These are phyloP conservation scores for Galerina sulciceps DNA, from an alignment of 768 basidiomycete genomes.

Conservation along the genomic window DNA sequence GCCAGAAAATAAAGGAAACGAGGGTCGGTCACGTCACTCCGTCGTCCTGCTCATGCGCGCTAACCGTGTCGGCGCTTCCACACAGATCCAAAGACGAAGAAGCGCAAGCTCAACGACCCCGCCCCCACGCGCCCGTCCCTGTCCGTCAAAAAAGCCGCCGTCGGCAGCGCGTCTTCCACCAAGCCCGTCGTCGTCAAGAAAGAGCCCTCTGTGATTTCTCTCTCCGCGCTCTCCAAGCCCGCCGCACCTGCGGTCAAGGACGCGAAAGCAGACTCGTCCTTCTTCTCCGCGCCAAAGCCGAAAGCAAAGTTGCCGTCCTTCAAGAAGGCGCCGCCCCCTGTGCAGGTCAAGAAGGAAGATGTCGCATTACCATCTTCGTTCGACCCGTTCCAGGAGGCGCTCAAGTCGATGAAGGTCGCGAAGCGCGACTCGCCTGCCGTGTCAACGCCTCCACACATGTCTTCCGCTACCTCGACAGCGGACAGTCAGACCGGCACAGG, in stretches of 20 bases:
- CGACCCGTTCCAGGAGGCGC: slow-evolving; percentile 83
- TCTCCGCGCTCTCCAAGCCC: slow-evolving; percentile 20
- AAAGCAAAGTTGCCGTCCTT: slow-evolving; percentile 86
- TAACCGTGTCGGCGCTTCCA: slow-evolving; percentile 16
- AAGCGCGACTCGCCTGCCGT: slow-evolving; percentile 62
- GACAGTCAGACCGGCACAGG: slow-evolving; percentile 26
- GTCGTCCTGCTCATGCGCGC: slow-evolving; percentile 19
- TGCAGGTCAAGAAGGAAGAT: slow-evolving; percentile 48
- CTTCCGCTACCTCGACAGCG: slow-evolving; percentile 34
- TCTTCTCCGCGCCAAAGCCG: slow-evolving; percentile 86
- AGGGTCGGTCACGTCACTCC: slow-evolving; percentile 77
- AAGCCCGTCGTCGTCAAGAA: slow-evolving; percentile 59
- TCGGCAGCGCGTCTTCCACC: slow-evolving; percentile 46
- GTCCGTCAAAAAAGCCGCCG: slow-evolving; percentile 68
- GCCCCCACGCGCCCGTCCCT: slow-evolving; percentile 42
- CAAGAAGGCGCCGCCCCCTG: slow-evolving; percentile 65
- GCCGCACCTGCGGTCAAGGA: slow-evolving; percentile 57
- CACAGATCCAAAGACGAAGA: slow-evolving; percentile 66
- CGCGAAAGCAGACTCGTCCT: slow-evolving; percentile 84
- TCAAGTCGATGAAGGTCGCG: slow-evolving; percentile 69
- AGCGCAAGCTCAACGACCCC: slow-evolving; percentile 72
- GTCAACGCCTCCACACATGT: slow-evolving; percentile 54
- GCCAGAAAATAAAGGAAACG: slow-evolving; percentile 49
- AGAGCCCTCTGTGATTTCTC: slow-evolving; percentile 36
- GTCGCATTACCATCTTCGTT: slow-evolving; percentile 77